phyloP scores from a whole-genome alignment of 169 alveolate species.

The Theileria parva region DNA sequence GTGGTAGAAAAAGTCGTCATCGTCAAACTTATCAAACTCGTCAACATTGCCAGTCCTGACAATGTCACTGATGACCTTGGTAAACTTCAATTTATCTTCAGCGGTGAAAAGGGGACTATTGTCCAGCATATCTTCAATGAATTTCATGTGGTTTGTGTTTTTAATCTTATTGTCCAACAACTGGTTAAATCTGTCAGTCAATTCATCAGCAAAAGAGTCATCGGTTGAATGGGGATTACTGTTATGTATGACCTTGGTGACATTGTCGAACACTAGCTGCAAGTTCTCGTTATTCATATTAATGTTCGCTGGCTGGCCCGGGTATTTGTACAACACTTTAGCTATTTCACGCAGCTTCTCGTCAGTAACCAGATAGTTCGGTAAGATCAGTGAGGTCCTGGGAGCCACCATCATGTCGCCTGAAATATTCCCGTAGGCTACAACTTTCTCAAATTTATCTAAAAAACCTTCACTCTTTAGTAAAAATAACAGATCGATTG shows the following conservation, averaged over 20 bases:
- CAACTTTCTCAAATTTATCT: conserved; percentile 62
- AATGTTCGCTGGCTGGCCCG: conserved; percentile 64
- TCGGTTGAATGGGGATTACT: background rate
- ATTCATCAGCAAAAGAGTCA: background rate
- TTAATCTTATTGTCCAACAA: conserved; percentile 14
- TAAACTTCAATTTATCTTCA: conserved; percentile 38
- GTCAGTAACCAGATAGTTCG: conserved; percentile 49
- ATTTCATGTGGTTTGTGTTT: conserved; percentile 31
- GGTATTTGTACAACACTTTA: conserved; percentile 44
- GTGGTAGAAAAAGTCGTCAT: conserved; percentile 25
- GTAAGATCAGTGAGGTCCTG: conserved; percentile 73
- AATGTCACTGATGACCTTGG: conserved; percentile 13
- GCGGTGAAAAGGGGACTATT: conserved; percentile 11
- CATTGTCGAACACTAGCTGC: background rate
- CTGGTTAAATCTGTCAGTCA: conserved; percentile 15
- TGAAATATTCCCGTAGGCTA: conserved; percentile 73
- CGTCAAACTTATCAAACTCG: conserved; percentile 4
- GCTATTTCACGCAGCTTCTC: conserved; percentile 46
- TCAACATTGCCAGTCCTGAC: conserved; percentile 24
- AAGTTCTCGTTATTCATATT: conserved; percentile 2
- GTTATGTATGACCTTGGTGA: background rate
- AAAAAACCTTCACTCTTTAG: conserved; percentile 60
- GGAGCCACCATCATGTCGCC: conserved; percentile 78
- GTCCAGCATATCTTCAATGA: conserved; percentile 12
- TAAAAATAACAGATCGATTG: conserved; percentile 62